A percentile compares a stretch with the other conserved stretches of the same genome.
Evolutionary conservation across 345 rosid genomes (phyloP).

Genomic region (Combretum micranthum): DNA sequence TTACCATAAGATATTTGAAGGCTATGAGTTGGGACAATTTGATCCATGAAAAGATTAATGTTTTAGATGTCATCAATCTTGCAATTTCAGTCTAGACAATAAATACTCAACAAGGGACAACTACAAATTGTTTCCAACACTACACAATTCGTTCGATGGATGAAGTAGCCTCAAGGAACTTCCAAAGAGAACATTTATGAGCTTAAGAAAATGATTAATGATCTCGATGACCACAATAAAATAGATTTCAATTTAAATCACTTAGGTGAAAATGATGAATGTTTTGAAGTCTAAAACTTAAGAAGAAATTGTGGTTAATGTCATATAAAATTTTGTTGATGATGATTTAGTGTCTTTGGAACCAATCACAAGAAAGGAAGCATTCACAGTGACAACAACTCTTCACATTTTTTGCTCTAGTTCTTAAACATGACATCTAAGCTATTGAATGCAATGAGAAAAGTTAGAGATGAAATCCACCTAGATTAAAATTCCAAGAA

Average conservation of each 20-base stretch:
- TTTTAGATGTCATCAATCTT: neutral
- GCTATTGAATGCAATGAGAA: too few species aligned
- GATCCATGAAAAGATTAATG: neutral
- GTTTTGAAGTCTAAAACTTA: too few species aligned
- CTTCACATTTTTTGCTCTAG: too few species aligned
- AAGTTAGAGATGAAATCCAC: too few species aligned
- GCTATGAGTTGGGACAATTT: constrained; percentile 1
- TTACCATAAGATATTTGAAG: neutral
- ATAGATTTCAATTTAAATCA: neutral
- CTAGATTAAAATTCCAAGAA: too few species aligned
- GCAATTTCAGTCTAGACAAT: neutral
- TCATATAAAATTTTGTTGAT: too few species aligned
- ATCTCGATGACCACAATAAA: neutral
- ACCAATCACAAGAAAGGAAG: too few species aligned
- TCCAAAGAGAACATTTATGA: neutral
- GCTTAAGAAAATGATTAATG: neutral
- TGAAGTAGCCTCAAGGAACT: neutral
- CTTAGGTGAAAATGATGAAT: too few species aligned
- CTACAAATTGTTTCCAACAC: neutral
- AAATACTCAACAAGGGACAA: neutral
- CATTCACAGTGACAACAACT: too few species aligned
- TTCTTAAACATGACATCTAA: too few species aligned
- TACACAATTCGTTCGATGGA: neutral
- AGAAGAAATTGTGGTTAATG: too few species aligned
- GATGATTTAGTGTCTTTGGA: too few species aligned